phyloP scores from a whole-genome alignment of 1,284 basidiomycete genomes.

The Fistulinella cinereoalba region DNA sequence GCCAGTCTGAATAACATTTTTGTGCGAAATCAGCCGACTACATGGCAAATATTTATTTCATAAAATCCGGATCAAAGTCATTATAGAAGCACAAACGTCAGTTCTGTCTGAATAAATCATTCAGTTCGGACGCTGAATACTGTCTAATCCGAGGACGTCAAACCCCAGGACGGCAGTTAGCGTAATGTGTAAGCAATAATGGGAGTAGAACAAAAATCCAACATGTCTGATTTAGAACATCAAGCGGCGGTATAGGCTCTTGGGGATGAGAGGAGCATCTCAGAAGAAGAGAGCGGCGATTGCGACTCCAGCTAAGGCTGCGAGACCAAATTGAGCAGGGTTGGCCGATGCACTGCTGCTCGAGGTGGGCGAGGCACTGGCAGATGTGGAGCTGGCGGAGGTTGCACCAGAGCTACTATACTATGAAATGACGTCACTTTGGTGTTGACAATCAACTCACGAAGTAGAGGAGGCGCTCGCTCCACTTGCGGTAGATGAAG shows the following conservation, averaged over 20 bases:
- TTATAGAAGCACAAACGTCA: slow-evolving; percentile 1
- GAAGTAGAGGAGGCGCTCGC: slow-evolving; percentile 9
- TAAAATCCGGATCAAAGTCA: slow-evolving; percentile 10
- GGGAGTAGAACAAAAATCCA: slow-evolving; percentile 7
- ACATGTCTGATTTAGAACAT: slow-evolving; percentile 14
- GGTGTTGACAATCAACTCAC: slow-evolving; percentile 16
- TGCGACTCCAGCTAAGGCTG: slow-evolving; percentile 47
- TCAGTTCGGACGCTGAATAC: slow-evolving; percentile 1
- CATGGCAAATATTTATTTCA: slow-evolving; percentile 10
- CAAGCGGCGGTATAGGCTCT: slow-evolving; percentile 21
- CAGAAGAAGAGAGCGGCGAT: slow-evolving; percentile 42
- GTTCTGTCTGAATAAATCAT: slow-evolving; percentile 3
- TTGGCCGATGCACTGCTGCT: slow-evolving; percentile 32
- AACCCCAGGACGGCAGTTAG: slow-evolving; percentile 3
- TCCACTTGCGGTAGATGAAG: not conserved
- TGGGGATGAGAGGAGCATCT: not conserved
- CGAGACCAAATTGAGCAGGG: slow-evolving; percentile 38
- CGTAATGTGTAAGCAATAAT: slow-evolving; percentile 18
- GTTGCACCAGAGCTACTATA: slow-evolving; percentile 5
- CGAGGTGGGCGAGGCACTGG: slow-evolving; percentile 17
- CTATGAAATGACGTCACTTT: slow-evolving; percentile 10
- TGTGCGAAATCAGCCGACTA: too few relatives aligned
- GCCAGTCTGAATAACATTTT: too few relatives aligned
- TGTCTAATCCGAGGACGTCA: slow-evolving; percentile 1
- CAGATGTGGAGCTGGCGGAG: slow-evolving; percentile 6